Evolutionary conservation across 1,284 basidiomycete species (phyloP).

Genomic region (Rhodotorula sp.): DNA sequence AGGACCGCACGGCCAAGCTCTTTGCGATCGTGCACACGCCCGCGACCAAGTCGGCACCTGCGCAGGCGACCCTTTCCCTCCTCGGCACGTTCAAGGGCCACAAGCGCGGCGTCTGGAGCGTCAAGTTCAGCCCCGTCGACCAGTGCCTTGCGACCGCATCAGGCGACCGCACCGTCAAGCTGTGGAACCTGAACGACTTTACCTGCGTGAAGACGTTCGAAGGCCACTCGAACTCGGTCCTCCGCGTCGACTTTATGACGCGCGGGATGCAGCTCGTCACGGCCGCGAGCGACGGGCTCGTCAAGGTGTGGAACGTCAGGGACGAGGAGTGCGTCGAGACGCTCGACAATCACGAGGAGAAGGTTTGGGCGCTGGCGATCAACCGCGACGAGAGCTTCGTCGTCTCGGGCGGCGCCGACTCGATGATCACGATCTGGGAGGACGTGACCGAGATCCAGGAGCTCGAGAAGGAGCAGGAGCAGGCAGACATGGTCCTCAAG

Average conservation of each 20-base stretch:
- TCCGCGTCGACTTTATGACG: slow-evolving; percentile 86
- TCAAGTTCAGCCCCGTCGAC: slow-evolving; percentile 81
- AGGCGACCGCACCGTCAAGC: slow-evolving; percentile 88
- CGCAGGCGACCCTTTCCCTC: slow-evolving; percentile 69
- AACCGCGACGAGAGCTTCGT: slow-evolving; percentile 75
- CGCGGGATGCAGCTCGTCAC: slow-evolving; percentile 83
- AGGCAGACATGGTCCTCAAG: slow-evolving; percentile 74
- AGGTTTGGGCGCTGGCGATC: slow-evolving; percentile 90
- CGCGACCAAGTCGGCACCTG: slow-evolving; percentile 33
- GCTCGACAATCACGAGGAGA: slow-evolving; percentile 94
- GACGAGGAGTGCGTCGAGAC: slow-evolving; percentile 85
- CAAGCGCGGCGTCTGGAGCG: slow-evolving; percentile 94
- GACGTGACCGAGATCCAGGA: slow-evolving; percentile 83
- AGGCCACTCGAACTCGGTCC: slow-evolving; percentile 95
- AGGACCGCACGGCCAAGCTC: slow-evolving; percentile 92
- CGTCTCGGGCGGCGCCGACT: slow-evolving; percentile 92
- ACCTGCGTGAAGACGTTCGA: slow-evolving; percentile 93
- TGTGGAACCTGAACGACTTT: slow-evolving; percentile 92
- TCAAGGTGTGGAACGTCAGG: slow-evolving; percentile 92
- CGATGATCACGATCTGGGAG: slow-evolving; percentile 88
- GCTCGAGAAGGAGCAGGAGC: slow-evolving; percentile 67
- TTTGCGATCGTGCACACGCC: slow-evolving; percentile 65
- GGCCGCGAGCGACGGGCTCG: slow-evolving; percentile 86
- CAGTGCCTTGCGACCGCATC: slow-evolving; percentile 87
- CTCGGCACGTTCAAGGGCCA: slow-evolving; percentile 91